Evolutionary conservation across 257 asterid species (phyloP).

Genomic region (Echium plantagineum): DNA sequence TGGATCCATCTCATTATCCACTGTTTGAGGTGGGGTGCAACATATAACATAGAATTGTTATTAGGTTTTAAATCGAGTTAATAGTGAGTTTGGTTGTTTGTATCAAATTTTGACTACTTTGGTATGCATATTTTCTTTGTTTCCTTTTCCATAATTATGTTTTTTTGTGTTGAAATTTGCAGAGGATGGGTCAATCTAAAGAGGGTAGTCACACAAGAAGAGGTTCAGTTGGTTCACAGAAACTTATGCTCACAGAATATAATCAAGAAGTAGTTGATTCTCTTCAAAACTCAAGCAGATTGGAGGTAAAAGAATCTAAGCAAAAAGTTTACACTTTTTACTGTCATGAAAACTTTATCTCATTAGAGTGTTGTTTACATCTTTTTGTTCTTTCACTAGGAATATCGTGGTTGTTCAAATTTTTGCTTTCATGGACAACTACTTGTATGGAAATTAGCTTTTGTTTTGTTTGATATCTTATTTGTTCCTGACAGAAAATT

Average conservation of each 20-base stretch:
- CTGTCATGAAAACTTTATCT: background rate
- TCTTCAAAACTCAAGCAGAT: conserved; percentile 29
- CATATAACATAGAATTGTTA: background rate
- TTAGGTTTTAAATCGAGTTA: background rate
- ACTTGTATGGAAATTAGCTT: background rate
- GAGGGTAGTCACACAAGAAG: conserved; percentile 45
- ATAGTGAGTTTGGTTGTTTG: background rate
- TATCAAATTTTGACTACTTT: background rate
- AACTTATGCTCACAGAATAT: conserved; percentile 31
- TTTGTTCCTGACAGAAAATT: background rate
- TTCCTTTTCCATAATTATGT: background rate
- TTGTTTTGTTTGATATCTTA: too few relatives aligned
- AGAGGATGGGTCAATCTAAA: conserved; percentile 55
- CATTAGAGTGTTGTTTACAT: background rate
- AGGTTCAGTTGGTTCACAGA: conserved; percentile 61
- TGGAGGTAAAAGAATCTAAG: conserved; percentile 40
- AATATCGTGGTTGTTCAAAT: background rate
- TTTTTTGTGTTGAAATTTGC: conserved; percentile 17
- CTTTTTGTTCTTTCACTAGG: too few relatives aligned
- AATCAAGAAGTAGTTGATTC: conserved; percentile 29
- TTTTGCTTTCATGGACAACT: background rate
- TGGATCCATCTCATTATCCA: conserved; percentile 1
- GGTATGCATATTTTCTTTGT: conserved; percentile 6
- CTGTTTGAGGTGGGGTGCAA: too few relatives aligned
- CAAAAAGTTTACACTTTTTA: background rate